These are phyloP conservation scores for Coemansia sp. DNA, from an alignment of 192 early-diverging fungal genomes.

Conservation along the genomic window DNA sequence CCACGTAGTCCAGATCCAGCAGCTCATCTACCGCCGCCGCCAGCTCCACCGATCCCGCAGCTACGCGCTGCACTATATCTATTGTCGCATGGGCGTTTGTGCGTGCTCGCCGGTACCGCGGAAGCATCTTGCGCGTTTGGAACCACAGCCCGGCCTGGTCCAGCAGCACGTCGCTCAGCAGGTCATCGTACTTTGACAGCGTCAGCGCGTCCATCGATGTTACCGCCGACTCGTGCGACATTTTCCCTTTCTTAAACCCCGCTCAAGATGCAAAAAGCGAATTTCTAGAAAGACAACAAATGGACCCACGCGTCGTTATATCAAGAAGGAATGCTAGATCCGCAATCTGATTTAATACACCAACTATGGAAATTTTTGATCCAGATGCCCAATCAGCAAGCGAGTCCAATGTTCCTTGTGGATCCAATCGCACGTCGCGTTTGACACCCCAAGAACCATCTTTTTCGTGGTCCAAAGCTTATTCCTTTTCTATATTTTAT, in stretches of 20 bases:
- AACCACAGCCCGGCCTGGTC: constrained; percentile 51
- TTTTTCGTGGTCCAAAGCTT: too few species aligned
- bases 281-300: background rate
- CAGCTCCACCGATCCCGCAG: constrained; percentile 11
- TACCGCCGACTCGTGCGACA: constrained; percentile 25
- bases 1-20: constrained; percentile 31
- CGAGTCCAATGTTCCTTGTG: too few species aligned
- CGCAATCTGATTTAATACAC: too few species aligned
- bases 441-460: too few species aligned
- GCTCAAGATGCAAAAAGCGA: background rate
- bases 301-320: too few species aligned
- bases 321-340: background rate
- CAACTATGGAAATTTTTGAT: too few species aligned
- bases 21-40: constrained; percentile 31
- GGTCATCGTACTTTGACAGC: constrained; percentile 53
- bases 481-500: too few species aligned
- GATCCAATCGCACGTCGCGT: too few species aligned
- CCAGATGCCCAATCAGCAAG: too few species aligned
- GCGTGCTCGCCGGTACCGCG: constrained; percentile 33
- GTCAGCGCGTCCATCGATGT: constrained; percentile 47
- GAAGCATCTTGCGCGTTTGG: constrained; percentile 50
- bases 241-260: background rate
- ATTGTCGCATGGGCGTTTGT: constrained; percentile 7
- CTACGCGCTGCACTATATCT: constrained; percentile 30
- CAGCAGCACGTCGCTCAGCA: constrained; percentile 52